A percentile compares a stretch with the other conserved stretches of the same genome.
Conservation (phyloP, 352 stramenopile genomes). For the Pythium myriotylum region DNA sequence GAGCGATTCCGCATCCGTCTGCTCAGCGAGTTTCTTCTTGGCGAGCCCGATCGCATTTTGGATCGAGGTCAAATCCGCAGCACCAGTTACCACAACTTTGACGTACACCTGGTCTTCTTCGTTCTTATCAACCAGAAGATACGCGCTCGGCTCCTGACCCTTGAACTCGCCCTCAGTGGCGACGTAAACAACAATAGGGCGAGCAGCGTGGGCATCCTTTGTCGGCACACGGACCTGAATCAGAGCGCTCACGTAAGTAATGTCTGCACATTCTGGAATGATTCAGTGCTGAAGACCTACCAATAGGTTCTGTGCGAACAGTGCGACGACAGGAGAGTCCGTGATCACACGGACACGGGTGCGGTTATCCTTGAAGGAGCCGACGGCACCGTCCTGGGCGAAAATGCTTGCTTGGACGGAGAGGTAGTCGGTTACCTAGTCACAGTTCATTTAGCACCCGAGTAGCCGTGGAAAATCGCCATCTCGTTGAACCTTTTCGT, state of each 20-base stretch:
- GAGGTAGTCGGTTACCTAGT: conserved; percentile 66
- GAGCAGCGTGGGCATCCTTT: conserved; percentile 66
- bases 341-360: conserved; percentile 80
- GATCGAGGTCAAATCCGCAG: conserved; percentile 52
- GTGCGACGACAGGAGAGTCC: conserved; percentile 69
- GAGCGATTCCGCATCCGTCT: conserved; percentile 53
- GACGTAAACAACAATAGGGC: conserved; percentile 80
- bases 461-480: conserved; percentile 8
- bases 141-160: conserved; percentile 54
- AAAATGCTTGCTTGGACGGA: conserved; percentile 61
- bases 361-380: conserved; percentile 77
- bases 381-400: conserved; percentile 73
- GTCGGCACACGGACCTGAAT: conserved; percentile 52
- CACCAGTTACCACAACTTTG: conserved; percentile 74
- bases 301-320: conserved; percentile 73
- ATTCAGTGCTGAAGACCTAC: conserved; percentile 40
- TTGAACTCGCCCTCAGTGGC: conserved; percentile 65
- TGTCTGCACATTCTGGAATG: not conserved
- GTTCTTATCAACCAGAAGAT: conserved; percentile 66
- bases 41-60: conserved; percentile 60
- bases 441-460: not conserved
- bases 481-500: conserved; percentile 39
- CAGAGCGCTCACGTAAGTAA: not conserved
- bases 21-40: conserved; percentile 74
- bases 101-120: conserved; percentile 62